Evolutionary conservation across 2,329 filamentous ascomycete species (phyloP).

Genomic region (Ophiocordyceps camponoti-floridani): DNA sequence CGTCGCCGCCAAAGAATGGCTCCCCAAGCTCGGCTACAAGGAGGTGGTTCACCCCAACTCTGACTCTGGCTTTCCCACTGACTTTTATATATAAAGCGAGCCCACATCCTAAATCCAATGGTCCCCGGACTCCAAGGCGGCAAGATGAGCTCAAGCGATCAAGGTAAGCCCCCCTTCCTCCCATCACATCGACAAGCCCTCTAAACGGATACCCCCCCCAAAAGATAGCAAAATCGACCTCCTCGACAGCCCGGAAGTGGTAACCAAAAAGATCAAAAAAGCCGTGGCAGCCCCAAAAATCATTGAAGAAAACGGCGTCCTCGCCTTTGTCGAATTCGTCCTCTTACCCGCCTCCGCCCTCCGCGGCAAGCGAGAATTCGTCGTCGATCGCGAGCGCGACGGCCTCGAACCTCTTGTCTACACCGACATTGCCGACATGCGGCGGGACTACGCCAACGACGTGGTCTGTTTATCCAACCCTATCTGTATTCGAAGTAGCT

Average conservation of each 20-base stretch:
- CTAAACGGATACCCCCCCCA: too few species aligned
- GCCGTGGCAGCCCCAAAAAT: slow-evolving; percentile 60
- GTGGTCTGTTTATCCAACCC: slow-evolving; percentile 25
- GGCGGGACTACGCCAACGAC: slow-evolving; percentile 66
- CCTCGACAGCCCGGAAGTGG: slow-evolving; percentile 57
- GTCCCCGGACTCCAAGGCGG: slow-evolving; percentile 68
- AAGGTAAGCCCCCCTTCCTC: slow-evolving; percentile 23
- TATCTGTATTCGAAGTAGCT: not conserved
- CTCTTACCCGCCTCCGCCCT: slow-evolving; percentile 62
- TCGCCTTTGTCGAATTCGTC: slow-evolving; percentile 76
- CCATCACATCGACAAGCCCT: not conserved
- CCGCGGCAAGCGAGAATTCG: slow-evolving; percentile 42
- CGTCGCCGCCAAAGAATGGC: slow-evolving; percentile 63
- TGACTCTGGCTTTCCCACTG: not conserved
- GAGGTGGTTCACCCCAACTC: slow-evolving; percentile 21
- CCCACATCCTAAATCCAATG: slow-evolving; percentile 47
- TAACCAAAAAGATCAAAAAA: slow-evolving; percentile 74
- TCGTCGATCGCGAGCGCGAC: slow-evolving; percentile 47
- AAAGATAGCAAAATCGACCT: slow-evolving; percentile 80
- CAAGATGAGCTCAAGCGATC: slow-evolving; percentile 71
- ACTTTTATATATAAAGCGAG: slow-evolving; percentile 12
- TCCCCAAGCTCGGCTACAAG: slow-evolving; percentile 74
- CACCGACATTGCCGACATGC: slow-evolving; percentile 53
- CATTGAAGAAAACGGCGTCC: slow-evolving; percentile 69
- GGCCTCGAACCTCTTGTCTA: slow-evolving; percentile 60